Evolutionary conservation across 345 rosid species (phyloP), one percentile per base, ranked within the genome.

Genomic region (Draba incana): DNA sequence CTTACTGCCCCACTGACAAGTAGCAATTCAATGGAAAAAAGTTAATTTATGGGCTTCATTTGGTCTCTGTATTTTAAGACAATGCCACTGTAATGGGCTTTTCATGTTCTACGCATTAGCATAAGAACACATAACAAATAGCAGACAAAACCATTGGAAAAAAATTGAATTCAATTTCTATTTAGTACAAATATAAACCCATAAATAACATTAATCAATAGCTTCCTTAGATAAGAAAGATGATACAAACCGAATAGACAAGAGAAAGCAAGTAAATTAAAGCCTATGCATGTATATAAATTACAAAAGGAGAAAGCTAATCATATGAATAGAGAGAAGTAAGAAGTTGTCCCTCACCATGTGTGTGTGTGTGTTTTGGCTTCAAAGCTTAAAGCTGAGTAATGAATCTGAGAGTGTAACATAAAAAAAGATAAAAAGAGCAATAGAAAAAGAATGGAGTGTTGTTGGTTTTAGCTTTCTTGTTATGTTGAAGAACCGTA

Each of bases 401-500:
- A 28, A 30, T 41, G 41, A 45, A 43, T 15, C 52, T 44, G 77
- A 57, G 61, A 28, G n/a, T 54, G 64, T 53, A 51, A 31, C 54
- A 51, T 43, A 44, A 66, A 28, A 20, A 20, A 5, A 65, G 60
- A 59, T 37, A 47, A 50, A 12, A 46, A 7, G 9, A 2, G 10
- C 9, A 56, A 45, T 8, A 55, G 23, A 43, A 41, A 71, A 64
- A 24, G 41, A 71, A 30, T 55, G 39, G 43, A 41, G 3, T 64
- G 44, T 56, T 64, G 49, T 16, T 72, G 35, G 7, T 48, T 72
- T 6, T 1, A 48, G 66, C 59, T 42, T 66, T 23, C 15, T 33
- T 16, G 60, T 59, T 74, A 59, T 5, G 77, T 65, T 38, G 59
- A 6, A 59, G 96, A 69, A 64, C 59, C 96, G 15, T 91, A 89